Base-by-base conservation (phyloP, 2,329 filamentous ascomycete genomes). In the Alternaria gansuensis region DNA sequence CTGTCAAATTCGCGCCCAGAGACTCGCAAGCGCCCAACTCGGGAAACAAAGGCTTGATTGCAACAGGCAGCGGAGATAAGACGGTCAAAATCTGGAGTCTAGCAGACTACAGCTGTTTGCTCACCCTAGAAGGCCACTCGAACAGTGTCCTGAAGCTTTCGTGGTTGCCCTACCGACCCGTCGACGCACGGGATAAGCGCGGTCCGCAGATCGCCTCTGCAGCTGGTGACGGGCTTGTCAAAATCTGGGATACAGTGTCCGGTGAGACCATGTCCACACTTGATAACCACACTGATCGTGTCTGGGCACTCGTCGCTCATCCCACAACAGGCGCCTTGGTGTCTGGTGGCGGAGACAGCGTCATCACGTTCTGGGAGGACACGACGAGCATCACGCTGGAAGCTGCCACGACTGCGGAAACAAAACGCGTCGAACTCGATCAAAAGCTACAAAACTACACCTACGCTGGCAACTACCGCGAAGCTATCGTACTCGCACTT, bases 61-160 rank as follows among this genome's bases (percentile, higher is more conserved):
- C 96, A 28, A 98, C 95, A 0, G 95, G 93, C 34, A 96, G 92
- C 68, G 95, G 94, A 72, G 95, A 99, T 78, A 97, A 97, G 80
- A 98, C 92, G 0, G 86, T 98, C 71, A 96, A 96, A 77, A 85
- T 99, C 9, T 99, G 96, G 96, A 97, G 87, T 75, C 82, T 99
- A 62, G 85, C 89, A 2, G 93, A 97, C 78, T 99, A 97, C 79
- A 92, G 88, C 65, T 99, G 95, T 78, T 82, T 99, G 44, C 85
- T 94, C 57, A 98, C 95, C 0, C 95, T 98, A 55, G 96, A 99
- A 78, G 95, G 95, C 0, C 95, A 99, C 77, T 94, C 93, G 5
- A 96, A 98, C 80, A 97, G 91, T 69, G 91, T 99, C 3, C 82
- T 99, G 31, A 98, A 98, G 79, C 91, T 97, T 2, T 86, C 91